Evolutionary conservation across 768 basidiomycete species (phyloP), one percentile per base, ranked within the genome.

Genomic region (Tylopilus sp.): DNA sequence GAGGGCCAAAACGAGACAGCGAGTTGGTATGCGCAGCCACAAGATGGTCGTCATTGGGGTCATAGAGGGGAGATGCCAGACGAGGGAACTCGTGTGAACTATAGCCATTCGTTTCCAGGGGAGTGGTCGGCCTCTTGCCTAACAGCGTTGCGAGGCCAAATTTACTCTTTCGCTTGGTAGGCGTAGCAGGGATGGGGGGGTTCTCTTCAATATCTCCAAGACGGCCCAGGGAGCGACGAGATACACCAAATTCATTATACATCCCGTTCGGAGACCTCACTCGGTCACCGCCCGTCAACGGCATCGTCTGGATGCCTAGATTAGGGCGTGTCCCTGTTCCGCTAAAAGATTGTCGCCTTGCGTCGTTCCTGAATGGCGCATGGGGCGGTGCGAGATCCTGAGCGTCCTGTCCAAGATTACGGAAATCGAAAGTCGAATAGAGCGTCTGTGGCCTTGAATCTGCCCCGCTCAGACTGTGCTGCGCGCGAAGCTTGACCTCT

Each of bases 221-320:
- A 45, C 70, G 66, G 22, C 72, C 71, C 26, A 89, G 74, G 7
- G 85, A 85, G 55, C 78, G 72, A 21, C 81, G 79, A 13, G 89
- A 87, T 14, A 71, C 66, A 14, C 89, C 89, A 60, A 91, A 91
- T 66, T 92, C 88, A 52, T 82, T 82, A 54, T 89, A 91, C 74
- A 74, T 53, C 74, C 72, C 55, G 65, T 66, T 62, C 61, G 71
- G 52, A 21, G 44, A 33, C 49, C 67, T 71, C 24, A 62, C 54
- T 42, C 74, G 74, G 19, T 67, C 67, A 37, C 64, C 70, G 51
- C 65, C 64, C 30, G 60, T 67, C 21, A 58, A 52, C 26, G 82
- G 82, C 66, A 81, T 67, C 11, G 79, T 85, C 59, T 83, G 83
- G 22, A 74, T 58, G 10, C 64, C 72, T 21, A 82, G 63, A 47